Evolutionary conservation across 768 basidiomycete species (phyloP).

Genomic region (Clavulina sp.): DNA sequence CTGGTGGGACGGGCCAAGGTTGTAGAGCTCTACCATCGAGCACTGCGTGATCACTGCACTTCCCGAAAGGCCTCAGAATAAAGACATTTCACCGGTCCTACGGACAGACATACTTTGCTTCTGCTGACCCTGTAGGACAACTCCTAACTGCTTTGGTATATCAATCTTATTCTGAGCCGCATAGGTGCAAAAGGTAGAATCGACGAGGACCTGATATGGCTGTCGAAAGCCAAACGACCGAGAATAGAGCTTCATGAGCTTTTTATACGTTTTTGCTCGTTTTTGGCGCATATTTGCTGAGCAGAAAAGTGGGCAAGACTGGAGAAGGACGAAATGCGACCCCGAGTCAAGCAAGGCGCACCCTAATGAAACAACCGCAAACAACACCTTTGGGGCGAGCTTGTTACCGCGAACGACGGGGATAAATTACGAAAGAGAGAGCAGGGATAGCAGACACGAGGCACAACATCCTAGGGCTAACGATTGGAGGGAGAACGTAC

Average conservation of each 20-base stretch:
- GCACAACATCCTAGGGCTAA: too few species aligned
- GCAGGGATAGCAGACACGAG: too few species aligned
- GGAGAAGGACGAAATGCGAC: too few species aligned
- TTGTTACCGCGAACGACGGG: too few species aligned
- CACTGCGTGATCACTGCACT: constrained; percentile 93
- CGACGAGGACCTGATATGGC: constrained; percentile 88
- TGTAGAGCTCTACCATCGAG: constrained; percentile 85
- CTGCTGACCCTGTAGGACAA: constrained; percentile 68
- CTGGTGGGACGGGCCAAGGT: constrained; percentile 58
- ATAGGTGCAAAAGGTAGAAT: constrained; percentile 63
- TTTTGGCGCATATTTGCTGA: constrained; percentile 89
- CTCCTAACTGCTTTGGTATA: constrained; percentile 51
- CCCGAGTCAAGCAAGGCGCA: too few species aligned
- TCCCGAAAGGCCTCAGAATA: constrained; percentile 8
- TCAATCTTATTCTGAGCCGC: constrained; percentile 56
- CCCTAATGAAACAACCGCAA: too few species aligned
- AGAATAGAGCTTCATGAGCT: constrained; percentile 82
- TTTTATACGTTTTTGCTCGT: constrained; percentile 84
- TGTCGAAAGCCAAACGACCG: constrained; percentile 80
- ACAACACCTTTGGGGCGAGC: too few species aligned
- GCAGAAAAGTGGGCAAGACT: too few species aligned
- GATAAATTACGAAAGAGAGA: too few species aligned
- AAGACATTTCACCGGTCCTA: not conserved
- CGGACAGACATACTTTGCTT: constrained; percentile 52
- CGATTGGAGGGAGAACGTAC: too few species aligned